These are phyloP conservation scores for Nyctanthes arbortristis DNA, from an alignment of 257 asterid genomes.

Conservation along the genomic window DNA sequence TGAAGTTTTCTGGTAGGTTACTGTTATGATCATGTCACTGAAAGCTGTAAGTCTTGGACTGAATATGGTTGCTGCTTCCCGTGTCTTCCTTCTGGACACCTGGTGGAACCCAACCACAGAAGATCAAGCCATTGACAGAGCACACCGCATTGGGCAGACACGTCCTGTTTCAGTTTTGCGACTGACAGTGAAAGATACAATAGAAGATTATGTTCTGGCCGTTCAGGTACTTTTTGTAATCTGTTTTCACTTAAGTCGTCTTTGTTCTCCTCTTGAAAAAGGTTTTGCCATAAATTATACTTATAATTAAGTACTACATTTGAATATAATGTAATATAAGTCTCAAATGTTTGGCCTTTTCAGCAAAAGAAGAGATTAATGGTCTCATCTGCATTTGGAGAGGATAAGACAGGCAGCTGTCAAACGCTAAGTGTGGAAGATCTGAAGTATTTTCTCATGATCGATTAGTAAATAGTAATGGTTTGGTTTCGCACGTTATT, in stretches of 20 bases:
- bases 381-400: constrained; percentile 98
- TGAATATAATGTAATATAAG: too few species aligned
- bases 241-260: constrained; percentile 1
- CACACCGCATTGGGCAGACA: constrained; percentile 95
- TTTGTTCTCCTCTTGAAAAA: too few species aligned
- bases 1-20: constrained; percentile 49
- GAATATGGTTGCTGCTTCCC: constrained; percentile 97
- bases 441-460: constrained; percentile 72
- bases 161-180: constrained; percentile 94
- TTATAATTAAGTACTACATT: too few species aligned
- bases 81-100: constrained; percentile 86
- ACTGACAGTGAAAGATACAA: constrained; percentile 89
- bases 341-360: background rate
- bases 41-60: constrained; percentile 99
- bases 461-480: constrained; percentile 17
- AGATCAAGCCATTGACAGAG: constrained; percentile 98
- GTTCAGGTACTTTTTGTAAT: constrained; percentile 62
- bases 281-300: too few species aligned
- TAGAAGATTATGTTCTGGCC: constrained; percentile 95
- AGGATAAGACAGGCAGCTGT: constrained; percentile 70
- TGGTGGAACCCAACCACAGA: constrained; percentile 99
- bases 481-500: constrained; percentile 21
- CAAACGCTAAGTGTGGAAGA: constrained; percentile 90
- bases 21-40: constrained; percentile 94
- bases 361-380: constrained; percentile 93